Evolutionary conservation across 2,329 filamentous ascomycete species (phyloP).

Genomic region (Ceratocystis cacaofunesta): DNA sequence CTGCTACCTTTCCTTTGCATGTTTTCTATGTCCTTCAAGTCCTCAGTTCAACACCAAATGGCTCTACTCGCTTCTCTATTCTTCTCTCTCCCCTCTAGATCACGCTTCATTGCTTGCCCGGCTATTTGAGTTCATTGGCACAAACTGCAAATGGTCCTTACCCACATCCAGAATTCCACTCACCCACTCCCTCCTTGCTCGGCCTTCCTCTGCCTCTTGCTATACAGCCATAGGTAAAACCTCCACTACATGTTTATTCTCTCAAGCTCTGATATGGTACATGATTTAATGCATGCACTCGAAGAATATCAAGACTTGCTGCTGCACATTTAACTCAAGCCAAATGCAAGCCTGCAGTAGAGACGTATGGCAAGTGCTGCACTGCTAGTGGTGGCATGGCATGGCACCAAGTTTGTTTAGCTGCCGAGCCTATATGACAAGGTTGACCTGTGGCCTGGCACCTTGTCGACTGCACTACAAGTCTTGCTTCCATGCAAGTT

Average conservation of each 20-base stretch:
- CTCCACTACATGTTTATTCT: not conserved
- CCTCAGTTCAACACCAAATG: not conserved
- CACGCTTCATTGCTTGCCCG: not conserved
- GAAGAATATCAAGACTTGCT: not conserved
- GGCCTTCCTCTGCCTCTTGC: not conserved
- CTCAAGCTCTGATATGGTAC: not conserved
- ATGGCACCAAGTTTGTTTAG: not conserved
- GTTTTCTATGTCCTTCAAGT: not conserved
- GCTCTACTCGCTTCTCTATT: not conserved
- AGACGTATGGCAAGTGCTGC: slow-evolving; percentile 1
- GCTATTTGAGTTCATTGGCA: not conserved
- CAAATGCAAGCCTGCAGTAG: slow-evolving; percentile 1
- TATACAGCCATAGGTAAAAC: not conserved
- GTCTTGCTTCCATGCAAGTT: not conserved
- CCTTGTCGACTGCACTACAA: not conserved
- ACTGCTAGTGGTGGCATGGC: not conserved
- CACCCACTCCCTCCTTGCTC: not conserved
- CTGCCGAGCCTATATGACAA: not conserved
- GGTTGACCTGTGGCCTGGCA: not conserved
- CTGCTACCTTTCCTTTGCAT: not conserved
- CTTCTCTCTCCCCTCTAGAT: not conserved
- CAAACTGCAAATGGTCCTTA: not conserved
- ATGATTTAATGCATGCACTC: not conserved
- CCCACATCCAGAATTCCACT: not conserved
- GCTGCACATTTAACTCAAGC: not conserved